Base-by-base conservation (phyloP, 2,329 filamentous ascomycete genomes). In the Neocatenulostroma microsporum region DNA sequence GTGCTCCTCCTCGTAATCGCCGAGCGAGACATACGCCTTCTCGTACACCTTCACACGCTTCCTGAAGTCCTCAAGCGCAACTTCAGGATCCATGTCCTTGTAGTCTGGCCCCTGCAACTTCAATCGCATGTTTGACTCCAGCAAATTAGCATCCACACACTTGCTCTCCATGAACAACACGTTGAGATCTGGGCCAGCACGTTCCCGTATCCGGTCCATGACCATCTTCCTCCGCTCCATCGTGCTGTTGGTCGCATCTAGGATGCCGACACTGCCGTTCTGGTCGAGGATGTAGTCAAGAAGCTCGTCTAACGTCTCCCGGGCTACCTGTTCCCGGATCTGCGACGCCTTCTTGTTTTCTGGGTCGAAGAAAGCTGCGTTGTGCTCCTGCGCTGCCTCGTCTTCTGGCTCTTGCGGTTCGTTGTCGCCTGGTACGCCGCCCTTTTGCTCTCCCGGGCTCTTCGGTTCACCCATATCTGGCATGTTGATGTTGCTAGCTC, bases 171-270 rank as follows among this genome's bases (percentile, higher is more conserved):
- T 82, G 60, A 96, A 98, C 9, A 98, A 69, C 13, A 98, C 86
- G 21, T 89, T 89, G 15, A 98, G 71, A 47, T 80, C 76, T 42
- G 84, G 83, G 2, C 89, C 87, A 49, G 93, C 89, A 35, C 84
- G 76, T 35, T 79, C 68, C 51, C 84, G 83, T 54, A 96, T 85
- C 48, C 78, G 82, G 42, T 89, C 76, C 50, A 58, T 56, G 37
- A 98, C 75, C 18, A 83, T 73, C 61, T 89, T 80, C 32, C 91
- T 78, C 24, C 91, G 81, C 45, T 85, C 76, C 33, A 94, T 73
- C 0, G 91, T 98, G 66, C 88, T 95, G 66, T 98, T 98, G 6
- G 91, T 98, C 6, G 91, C 91, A 62, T 98, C 91, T 10, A 98
- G 76, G 45, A 98, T 96, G 24, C 91, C 91, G 8, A 96, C 85